phyloP scores from a whole-genome alignment of 345 rosid genomes.

The Eucalyptus erythrocorys region DNA sequence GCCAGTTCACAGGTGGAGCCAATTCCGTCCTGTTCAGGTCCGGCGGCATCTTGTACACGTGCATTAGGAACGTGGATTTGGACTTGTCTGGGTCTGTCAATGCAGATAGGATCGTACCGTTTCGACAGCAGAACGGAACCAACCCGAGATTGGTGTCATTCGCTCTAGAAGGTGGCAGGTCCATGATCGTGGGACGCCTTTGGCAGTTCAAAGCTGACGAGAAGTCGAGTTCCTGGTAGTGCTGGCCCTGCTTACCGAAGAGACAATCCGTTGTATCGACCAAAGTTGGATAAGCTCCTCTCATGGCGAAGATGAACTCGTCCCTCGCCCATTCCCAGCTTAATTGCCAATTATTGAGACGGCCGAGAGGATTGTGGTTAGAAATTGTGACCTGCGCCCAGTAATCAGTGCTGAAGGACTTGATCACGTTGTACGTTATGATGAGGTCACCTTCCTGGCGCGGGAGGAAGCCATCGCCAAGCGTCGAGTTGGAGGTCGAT shows the following conservation, averaged over 20 bases:
- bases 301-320: conserved; percentile 38
- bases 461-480: conserved; percentile 3
- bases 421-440: conserved; percentile 28
- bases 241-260: conserved; percentile 24
- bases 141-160: conserved; percentile 27
- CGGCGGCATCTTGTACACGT: conserved; percentile 47
- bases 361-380: conserved; percentile 29
- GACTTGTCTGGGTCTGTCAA: conserved; percentile 22
- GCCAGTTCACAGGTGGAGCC: conserved; percentile 37
- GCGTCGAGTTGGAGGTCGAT: not conserved
- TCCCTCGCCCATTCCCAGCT: conserved; percentile 55
- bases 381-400: conserved; percentile 33
- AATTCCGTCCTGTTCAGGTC: conserved; percentile 26
- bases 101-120: conserved; percentile 30
- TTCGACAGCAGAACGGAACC: conserved; percentile 37
- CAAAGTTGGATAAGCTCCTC: conserved; percentile 26
- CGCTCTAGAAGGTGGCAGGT: conserved; percentile 21
- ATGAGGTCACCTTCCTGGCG: conserved; percentile 31
- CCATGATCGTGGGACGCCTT: conserved; percentile 23
- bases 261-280: conserved; percentile 27
- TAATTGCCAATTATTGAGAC: conserved; percentile 49
- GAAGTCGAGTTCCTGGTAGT: conserved; percentile 19
- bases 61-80: conserved; percentile 21
- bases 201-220: conserved; percentile 28
- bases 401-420: conserved; percentile 10